Evolutionary conservation across 1,139 yeast genomes (phyloP).

Genomic region (Yamadazyma sp.): DNA sequence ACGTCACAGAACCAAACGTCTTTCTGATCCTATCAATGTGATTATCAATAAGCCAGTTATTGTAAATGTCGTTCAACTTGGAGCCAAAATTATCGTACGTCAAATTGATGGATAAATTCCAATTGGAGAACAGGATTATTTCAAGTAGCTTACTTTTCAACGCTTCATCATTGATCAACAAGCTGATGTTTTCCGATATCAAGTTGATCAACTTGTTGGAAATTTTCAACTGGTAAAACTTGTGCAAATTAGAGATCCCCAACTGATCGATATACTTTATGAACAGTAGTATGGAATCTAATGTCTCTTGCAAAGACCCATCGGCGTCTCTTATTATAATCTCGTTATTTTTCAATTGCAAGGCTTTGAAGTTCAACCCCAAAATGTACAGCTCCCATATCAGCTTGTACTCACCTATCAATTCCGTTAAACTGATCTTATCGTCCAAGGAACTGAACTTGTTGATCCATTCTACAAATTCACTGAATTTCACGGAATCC

Average conservation of each 20-base stretch:
- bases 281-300: slow-evolving; percentile 26
- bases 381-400: slow-evolving; percentile 20
- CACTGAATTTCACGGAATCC: slow-evolving; percentile 15
- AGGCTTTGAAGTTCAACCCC: slow-evolving; percentile 7
- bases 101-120: slow-evolving; percentile 27
- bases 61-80: slow-evolving; percentile 27
- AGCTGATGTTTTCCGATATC: slow-evolving; percentile 30
- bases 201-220: slow-evolving; percentile 29
- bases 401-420: slow-evolving; percentile 15
- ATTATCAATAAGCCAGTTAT: slow-evolving; percentile 31
- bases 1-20: slow-evolving; percentile 15
- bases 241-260: slow-evolving; percentile 23
- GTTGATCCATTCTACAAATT: slow-evolving; percentile 14
- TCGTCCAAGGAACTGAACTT: slow-evolving; percentile 13
- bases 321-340: slow-evolving; percentile 5
- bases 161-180: slow-evolving; percentile 18
- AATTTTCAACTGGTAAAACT: slow-evolving; percentile 29
- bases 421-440: slow-evolving; percentile 12
- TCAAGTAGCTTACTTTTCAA: slow-evolving; percentile 20
- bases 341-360: slow-evolving; percentile 2
- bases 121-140: slow-evolving; percentile 26
- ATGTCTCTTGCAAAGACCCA: slow-evolving; percentile 4
- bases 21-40: slow-evolving; percentile 25
- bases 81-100: slow-evolving; percentile 16
- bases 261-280: slow-evolving; percentile 31